Evolutionary conservation across 2,329 filamentous ascomycete species (phyloP).

Genomic region (Ophiostoma tasmaniense): DNA sequence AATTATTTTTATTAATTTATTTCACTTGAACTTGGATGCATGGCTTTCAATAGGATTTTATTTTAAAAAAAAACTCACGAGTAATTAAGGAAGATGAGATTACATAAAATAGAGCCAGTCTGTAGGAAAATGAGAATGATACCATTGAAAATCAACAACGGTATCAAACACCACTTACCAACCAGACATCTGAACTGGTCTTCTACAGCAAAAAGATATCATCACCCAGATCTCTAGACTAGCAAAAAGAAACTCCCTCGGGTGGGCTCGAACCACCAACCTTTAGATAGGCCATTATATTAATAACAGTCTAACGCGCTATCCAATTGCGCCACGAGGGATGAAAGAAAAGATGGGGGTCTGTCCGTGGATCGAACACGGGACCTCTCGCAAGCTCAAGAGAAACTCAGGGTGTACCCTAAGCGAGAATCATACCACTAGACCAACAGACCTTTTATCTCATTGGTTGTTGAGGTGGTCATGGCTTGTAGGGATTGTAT

Average conservation of each 20-base stretch:
- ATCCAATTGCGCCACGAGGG: conserved; percentile 9
- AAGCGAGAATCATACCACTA: conserved; percentile 61
- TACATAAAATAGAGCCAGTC: no score
- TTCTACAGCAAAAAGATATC: background rate
- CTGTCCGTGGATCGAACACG: conserved; percentile 9
- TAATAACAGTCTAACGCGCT: conserved; percentile 9
- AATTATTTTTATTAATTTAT: no score
- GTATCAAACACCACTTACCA: no score
- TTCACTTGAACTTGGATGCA: no score
- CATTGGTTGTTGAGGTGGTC: background rate
- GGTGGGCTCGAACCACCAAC: conserved; percentile 9
- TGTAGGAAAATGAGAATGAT: no score
- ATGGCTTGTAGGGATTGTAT: background rate
- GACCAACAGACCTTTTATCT: conserved; percentile 29
- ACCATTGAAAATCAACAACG: no score
- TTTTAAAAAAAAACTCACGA: no score
- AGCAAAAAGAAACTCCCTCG: conserved; percentile 7
- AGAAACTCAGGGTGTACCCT: conserved; percentile 32
- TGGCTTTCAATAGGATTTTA: no score
- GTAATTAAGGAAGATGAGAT: no score
- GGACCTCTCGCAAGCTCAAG: conserved; percentile 9
- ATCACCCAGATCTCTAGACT: background rate
- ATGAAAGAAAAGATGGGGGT: conserved; percentile 8
- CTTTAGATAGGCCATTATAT: conserved; percentile 5
- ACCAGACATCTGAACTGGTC: no score